These are phyloP conservation scores for Naganishia onofrii DNA, from an alignment of 768 basidiomycete genomes.

Conservation along the genomic window DNA sequence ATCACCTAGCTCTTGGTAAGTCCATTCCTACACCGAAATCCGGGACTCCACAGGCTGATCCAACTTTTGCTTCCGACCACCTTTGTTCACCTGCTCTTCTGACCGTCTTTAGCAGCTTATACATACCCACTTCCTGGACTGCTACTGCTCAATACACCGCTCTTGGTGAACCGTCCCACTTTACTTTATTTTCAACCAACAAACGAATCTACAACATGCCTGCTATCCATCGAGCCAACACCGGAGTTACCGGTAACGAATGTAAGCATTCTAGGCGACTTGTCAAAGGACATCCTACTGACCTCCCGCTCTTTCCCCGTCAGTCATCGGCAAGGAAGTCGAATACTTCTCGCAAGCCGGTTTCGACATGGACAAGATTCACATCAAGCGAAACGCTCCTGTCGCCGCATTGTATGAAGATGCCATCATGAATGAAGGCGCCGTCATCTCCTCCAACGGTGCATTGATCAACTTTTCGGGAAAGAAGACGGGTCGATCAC, in stretches of 20 bases:
- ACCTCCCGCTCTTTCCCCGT: neutral
- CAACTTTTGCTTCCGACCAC: conserved; percentile 4
- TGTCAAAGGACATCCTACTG: neutral
- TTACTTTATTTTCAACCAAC: conserved; percentile 4
- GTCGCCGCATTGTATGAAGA: conserved; percentile 89
- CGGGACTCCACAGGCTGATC: conserved; percentile 20
- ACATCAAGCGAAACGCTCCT: conserved; percentile 62
- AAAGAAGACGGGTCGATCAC: conserved; percentile 96
- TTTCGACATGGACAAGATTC: conserved; percentile 97
- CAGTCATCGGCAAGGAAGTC: conserved; percentile 88
- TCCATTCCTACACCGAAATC: neutral
- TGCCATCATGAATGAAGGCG: conserved; percentile 96
- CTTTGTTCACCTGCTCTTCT: neutral
- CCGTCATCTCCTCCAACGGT: conserved; percentile 91
- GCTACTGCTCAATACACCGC: neutral
- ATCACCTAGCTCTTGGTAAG: conserved; percentile 21
- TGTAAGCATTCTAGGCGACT: neutral
- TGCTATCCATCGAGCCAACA: conserved; percentile 15
- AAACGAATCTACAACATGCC: neutral
- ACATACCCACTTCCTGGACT: neutral
- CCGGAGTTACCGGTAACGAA: conserved; percentile 26
- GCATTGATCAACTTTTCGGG: conserved; percentile 99
- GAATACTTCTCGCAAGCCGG: conserved; percentile 98
- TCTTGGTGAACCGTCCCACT: neutral
- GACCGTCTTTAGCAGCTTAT: neutral